Conservation (phyloP, 352 stramenopile genomes). For the Phytophthora pisi region DNA sequence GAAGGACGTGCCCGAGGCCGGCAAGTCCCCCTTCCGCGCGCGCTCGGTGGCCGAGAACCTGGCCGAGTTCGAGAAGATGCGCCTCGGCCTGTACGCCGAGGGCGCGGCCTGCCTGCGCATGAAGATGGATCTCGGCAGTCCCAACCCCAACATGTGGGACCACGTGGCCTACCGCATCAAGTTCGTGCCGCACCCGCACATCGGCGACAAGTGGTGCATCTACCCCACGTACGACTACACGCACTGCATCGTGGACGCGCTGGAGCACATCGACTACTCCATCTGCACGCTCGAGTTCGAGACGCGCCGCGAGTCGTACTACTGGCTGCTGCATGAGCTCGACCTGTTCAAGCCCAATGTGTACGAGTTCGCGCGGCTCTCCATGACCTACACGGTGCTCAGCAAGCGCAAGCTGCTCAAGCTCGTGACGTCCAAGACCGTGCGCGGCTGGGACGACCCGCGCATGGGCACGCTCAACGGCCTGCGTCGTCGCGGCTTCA, state of each 20-base stretch:
- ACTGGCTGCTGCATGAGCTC: constrained; percentile 97
- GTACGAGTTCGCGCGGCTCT: constrained; percentile 96
- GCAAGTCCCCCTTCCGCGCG: constrained; percentile 91
- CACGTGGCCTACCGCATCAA: constrained; percentile 99
- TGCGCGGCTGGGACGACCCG: constrained; percentile 95
- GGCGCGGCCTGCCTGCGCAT: constrained; percentile 94
- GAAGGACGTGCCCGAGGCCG: constrained; percentile 56
- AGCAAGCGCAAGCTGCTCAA: constrained; percentile 99
- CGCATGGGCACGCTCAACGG: constrained; percentile 98
- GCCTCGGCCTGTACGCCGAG: constrained; percentile 88
- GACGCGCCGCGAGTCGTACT: constrained; percentile 98
- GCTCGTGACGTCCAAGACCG: constrained; percentile 94
- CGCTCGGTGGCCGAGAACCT: constrained; percentile 96
- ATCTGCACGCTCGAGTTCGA: constrained; percentile 99
- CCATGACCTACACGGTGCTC: constrained; percentile 98
- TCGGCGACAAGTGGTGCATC: constrained; percentile 98
- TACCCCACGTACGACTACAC: constrained; percentile 99
- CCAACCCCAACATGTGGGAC: constrained; percentile 99
- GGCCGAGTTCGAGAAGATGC: constrained; percentile 98
- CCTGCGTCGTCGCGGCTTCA: constrained; percentile 85
- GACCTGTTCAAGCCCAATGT: constrained; percentile 98
- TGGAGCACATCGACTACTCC: constrained; percentile 99
- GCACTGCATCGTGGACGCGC: constrained; percentile 97
- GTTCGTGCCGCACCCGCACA: constrained; percentile 97
- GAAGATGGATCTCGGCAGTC: constrained; percentile 98